A percentile compares a stretch with the other conserved stretches of the same genome.
Evolutionary conservation across 208 protist species (phyloP).

Genomic region (Trypanosoma mega): DNA sequence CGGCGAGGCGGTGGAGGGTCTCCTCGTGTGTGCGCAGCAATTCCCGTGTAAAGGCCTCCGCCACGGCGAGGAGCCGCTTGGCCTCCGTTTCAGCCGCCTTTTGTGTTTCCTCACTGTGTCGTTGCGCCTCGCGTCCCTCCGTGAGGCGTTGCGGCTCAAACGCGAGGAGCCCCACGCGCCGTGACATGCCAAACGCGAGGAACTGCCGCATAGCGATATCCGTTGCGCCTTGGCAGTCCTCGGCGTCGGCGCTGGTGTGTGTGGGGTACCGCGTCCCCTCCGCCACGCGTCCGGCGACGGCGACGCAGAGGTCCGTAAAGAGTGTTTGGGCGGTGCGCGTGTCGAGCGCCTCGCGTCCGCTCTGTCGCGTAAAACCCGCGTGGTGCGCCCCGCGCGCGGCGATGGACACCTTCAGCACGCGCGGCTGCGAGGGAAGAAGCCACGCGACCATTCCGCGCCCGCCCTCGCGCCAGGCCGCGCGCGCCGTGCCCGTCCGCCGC

Average conservation of each 20-base stretch:
- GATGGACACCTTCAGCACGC: slow-evolving; percentile 97
- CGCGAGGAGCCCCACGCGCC: slow-evolving; percentile 62
- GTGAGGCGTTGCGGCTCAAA: slow-evolving; percentile 74
- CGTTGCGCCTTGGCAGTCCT: slow-evolving; percentile 93
- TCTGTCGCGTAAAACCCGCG: slow-evolving; percentile 82
- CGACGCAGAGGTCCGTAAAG: slow-evolving; percentile 90
- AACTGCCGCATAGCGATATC: slow-evolving; percentile 64
- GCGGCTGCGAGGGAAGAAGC: slow-evolving; percentile 83
- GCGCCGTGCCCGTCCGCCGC: slow-evolving; percentile 40
- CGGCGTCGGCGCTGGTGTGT: slow-evolving; percentile 88
- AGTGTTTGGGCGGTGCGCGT: slow-evolving; percentile 88
- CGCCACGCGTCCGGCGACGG: slow-evolving; percentile 95
- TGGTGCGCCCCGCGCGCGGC: slow-evolving; percentile 76
- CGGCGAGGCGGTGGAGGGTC: slow-evolving; percentile 42
- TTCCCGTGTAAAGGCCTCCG: slow-evolving; percentile 40
- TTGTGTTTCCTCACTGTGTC: slow-evolving; percentile 59
- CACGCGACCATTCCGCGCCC: slow-evolving; percentile 95
- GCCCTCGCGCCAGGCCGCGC: slow-evolving; percentile 94
- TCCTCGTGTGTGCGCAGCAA: slow-evolving; percentile 49
- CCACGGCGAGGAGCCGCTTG: slow-evolving; percentile 50
- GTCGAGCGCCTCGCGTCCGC: slow-evolving; percentile 75
- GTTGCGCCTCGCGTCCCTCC: slow-evolving; percentile 77
- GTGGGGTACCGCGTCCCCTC: slow-evolving; percentile 92
- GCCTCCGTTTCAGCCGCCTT: slow-evolving; percentile 68
- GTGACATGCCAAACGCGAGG: slow-evolving; percentile 81